These are phyloP conservation scores for Anisogramma anomala DNA, from an alignment of 2,329 filamentous ascomycete genomes.

Conservation along the genomic window DNA sequence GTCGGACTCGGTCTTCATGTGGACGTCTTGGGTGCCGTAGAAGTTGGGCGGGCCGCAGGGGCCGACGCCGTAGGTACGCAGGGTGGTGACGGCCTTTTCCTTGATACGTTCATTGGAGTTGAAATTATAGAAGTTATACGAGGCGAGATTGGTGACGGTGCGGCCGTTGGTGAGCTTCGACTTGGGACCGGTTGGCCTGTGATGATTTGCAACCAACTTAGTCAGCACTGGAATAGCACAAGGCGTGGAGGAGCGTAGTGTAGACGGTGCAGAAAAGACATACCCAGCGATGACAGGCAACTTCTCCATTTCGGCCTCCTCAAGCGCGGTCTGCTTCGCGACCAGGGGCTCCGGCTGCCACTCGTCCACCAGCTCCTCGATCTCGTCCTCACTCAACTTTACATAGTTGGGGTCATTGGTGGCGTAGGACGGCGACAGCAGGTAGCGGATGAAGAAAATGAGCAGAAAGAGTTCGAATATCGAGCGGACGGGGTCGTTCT, in stretches of 20 bases:
- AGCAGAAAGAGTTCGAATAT: conserved; percentile 89
- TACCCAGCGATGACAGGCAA: conserved; percentile 82
- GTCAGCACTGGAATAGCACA: background rate
- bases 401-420: conserved; percentile 85
- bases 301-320: conserved; percentile 74
- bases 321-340: conserved; percentile 56
- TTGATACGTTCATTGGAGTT: conserved; percentile 85
- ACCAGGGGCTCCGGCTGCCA: conserved; percentile 94
- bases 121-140: conserved; percentile 97
- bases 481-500: conserved; percentile 89
- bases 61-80: conserved; percentile 91
- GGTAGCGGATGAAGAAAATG: conserved; percentile 88
- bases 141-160: conserved; percentile 85
- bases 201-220: background rate
- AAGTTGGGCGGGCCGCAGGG: conserved; percentile 95
- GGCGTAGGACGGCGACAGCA: conserved; percentile 84
- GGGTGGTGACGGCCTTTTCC: conserved; percentile 85
- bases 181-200: conserved; percentile 77
- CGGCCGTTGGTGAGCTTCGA: conserved; percentile 79
- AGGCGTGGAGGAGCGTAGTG: too few relatives aligned
- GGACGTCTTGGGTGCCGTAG: conserved; percentile 96
- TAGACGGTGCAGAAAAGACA: conserved; percentile 13
- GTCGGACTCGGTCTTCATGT: conserved; percentile 92
- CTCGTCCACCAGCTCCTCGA: conserved; percentile 92
- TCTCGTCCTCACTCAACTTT: conserved; percentile 83